Conservation (phyloP, 2,329 filamentous ascomycete species). For the Colletotrichum agaves region DNA sequence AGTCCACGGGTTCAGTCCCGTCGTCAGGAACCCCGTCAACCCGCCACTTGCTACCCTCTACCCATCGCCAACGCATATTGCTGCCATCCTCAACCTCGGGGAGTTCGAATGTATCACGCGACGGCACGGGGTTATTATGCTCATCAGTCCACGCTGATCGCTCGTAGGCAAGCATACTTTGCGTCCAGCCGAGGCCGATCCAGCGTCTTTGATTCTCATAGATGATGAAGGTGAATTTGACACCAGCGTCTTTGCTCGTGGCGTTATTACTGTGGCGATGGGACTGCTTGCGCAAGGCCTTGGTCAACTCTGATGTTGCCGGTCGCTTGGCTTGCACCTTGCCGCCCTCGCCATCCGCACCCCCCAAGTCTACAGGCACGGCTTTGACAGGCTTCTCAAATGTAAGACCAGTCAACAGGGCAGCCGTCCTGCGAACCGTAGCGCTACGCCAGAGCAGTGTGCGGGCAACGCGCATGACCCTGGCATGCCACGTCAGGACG, state of each 20-base stretch:
- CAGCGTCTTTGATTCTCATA: conserved; percentile 97
- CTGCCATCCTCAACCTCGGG: conserved; percentile 70
- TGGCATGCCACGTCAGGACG: conserved; percentile 90
- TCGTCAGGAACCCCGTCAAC: conserved; percentile 79
- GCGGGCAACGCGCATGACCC: conserved; percentile 84
- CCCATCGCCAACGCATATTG: conserved; percentile 77
- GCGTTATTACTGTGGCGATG: conserved; percentile 44
- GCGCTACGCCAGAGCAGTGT: conserved; percentile 91
- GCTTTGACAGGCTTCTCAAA: conserved; percentile 66
- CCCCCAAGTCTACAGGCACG: conserved; percentile 31
- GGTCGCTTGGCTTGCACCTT: conserved; percentile 47
- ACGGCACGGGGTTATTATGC: conserved; percentile 82
- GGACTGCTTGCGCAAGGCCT: conserved; percentile 51
- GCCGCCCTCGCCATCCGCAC: conserved; percentile 22
- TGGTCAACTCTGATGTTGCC: conserved; percentile 58
- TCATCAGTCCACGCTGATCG: conserved; percentile 95
- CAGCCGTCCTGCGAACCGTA: conserved; percentile 74
- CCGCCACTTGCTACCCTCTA: conserved; percentile 84
- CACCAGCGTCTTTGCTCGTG: conserved; percentile 74
- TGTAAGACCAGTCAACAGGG: conserved; percentile 82
- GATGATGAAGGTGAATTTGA: conserved; percentile 95
- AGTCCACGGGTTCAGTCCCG: conserved; percentile 55
- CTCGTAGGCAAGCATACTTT: conserved; percentile 90
- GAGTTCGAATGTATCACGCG: conserved; percentile 75
- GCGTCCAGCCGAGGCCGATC: conserved; percentile 95